Conservation (phyloP, 441 rosid species). For the Adansonia rubrostipa region DNA sequence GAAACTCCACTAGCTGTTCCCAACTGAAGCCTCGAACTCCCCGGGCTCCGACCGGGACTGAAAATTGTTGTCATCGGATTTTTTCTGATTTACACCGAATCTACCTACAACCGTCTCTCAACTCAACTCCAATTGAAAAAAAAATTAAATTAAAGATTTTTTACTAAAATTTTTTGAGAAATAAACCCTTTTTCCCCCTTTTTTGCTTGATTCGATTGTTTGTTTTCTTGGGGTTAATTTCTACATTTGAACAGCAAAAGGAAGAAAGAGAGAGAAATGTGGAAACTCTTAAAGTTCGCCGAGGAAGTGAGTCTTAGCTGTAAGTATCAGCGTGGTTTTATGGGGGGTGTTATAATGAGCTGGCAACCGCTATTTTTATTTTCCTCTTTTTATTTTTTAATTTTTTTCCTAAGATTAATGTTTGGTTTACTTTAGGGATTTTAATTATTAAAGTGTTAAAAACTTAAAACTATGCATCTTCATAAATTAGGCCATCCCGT, state of each 20-base stretch:
- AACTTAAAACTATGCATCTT: too few relatives aligned
- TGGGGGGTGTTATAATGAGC: constrained; percentile 36
- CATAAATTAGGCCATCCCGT: too few relatives aligned
- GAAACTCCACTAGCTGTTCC: constrained; percentile 50
- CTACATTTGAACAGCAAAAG: constrained; percentile 30
- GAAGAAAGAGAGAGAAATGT: constrained; percentile 12
- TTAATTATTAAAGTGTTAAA: neutral
- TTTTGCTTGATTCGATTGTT: neutral
- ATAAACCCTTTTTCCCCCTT: neutral
- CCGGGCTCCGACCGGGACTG: constrained; percentile 75
- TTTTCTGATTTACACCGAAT: neutral
- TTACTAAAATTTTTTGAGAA: neutral
- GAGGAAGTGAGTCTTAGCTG: constrained; percentile 38
- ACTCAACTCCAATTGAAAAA: constrained; percentile 5
- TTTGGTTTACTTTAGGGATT: constrained; percentile 12
- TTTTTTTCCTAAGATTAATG: neutral
- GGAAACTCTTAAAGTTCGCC: constrained; percentile 24
- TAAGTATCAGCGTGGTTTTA: constrained; percentile 36
- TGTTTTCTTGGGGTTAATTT: neutral
- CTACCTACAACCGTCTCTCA: constrained; percentile 1
- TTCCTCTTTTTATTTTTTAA: constrained; percentile 6
- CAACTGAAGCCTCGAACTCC: constrained; percentile 59
- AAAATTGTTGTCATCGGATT: constrained; percentile 50
- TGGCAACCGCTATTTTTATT: constrained; percentile 43
- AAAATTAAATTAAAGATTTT: neutral